Base-by-base conservation (phyloP, 2,329 filamentous ascomycete species). In the Emmonsia crescens region DNA sequence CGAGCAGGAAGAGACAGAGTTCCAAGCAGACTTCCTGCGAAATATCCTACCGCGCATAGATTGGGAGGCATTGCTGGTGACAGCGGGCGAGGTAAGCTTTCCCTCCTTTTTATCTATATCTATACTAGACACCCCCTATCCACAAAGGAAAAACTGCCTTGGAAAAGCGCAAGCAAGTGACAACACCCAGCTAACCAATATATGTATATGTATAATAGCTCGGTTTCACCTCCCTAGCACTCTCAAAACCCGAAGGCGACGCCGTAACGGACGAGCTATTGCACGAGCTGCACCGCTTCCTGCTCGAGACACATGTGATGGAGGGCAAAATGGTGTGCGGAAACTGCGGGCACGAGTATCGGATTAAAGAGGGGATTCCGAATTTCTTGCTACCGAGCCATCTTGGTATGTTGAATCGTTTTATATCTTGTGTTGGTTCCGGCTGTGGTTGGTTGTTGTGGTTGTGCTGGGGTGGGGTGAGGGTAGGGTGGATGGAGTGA, bases 301-400 rank as follows among this genome's bases (percentile, higher is more conserved):
- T 97, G 44, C 80, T 96, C 67, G 89, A 97, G 81, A 99, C 94
- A 63, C 88, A 91, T 70, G 89, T 99, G 63, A 83, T 85, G 44
- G 89, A 93, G 76, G 94, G 94, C 2, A 93, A 89, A 76, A 81
- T 99, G 66, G 89, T 92, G 5, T 99, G 94, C 74, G 91, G 85
- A 56, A 89, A 89, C 75, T 99, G 94, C 73, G 90, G 89, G 56
- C 93, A 97, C 73, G 90, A 96, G 79, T 99, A 97, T 76, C 86
- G 86, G 63, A 87, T 99, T 65, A 92, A 94, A 73, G 93, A 99
- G 77, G 94, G 94, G 5, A 96, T 97, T 74, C 91, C 91, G 63
- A 97, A 97, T 76, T 99, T 99, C 71, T 77, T 99, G 72, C 77
- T 99, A 68, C 94, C 94, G 14, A 94, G 89, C 70, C 94, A 99